Evolutionary conservation across 2,329 filamentous ascomycete species (phyloP).

Genomic region (Colletotrichum spinosum): DNA sequence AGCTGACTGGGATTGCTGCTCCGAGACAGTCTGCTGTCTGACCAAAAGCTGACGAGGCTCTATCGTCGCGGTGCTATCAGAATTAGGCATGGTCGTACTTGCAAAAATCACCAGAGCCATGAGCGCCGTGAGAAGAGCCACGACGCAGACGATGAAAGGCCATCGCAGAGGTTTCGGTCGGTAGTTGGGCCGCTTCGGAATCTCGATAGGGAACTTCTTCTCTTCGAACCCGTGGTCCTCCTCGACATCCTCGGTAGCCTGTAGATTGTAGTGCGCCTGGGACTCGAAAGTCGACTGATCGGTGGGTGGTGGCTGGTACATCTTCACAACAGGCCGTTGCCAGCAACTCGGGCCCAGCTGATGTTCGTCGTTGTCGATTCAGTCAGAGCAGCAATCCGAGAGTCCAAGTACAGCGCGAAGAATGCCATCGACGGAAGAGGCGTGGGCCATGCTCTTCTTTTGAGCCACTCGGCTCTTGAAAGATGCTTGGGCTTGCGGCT

Average conservation of each 20-base stretch:
- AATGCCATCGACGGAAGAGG: background rate
- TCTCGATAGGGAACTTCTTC: slow-evolving; percentile 11
- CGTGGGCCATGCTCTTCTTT: slow-evolving; percentile 8
- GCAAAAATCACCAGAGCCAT: slow-evolving; percentile 46
- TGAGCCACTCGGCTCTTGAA: slow-evolving; percentile 9
- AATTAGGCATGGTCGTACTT: slow-evolving; percentile 45
- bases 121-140: slow-evolving; percentile 41
- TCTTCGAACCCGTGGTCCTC: slow-evolving; percentile 38
- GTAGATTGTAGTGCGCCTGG: slow-evolving; percentile 46
- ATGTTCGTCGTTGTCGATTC: no score
- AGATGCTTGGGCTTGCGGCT: background rate
- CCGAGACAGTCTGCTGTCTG: background rate
- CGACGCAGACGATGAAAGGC: slow-evolving; percentile 45
- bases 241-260: slow-evolving; percentile 44
- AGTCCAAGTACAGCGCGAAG: background rate
- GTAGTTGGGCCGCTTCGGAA: slow-evolving; percentile 42
- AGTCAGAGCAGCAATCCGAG: no score
- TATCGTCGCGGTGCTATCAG: slow-evolving; percentile 44
- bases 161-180: slow-evolving; percentile 47
- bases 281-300: slow-evolving; percentile 44
- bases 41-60: slow-evolving; percentile 18
- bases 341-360: background rate
- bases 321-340: background rate
- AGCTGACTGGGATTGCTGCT: background rate
- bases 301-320: slow-evolving; percentile 26